Percentiles rank a stretch among this genome's conserved stretches.
Evolutionary conservation across 2,329 filamentous ascomycete genomes (phyloP).

Genomic region (Ophiostoma sp.): DNA sequence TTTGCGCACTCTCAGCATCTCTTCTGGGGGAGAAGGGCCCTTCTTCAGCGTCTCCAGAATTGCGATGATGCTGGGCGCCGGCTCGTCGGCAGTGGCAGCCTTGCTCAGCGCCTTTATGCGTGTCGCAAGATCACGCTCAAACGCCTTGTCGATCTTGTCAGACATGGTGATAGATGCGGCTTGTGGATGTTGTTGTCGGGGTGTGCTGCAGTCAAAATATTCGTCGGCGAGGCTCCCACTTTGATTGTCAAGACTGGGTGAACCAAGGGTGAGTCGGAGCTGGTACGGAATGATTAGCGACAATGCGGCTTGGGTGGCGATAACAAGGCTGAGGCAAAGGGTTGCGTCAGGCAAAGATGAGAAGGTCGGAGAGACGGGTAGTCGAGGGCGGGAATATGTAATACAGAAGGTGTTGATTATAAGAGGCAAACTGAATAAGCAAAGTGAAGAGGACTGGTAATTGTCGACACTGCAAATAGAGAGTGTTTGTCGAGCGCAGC

Average conservation of each 20-base stretch:
- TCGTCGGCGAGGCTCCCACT: neutral
- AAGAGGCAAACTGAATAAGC: neutral
- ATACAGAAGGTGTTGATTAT: neutral
- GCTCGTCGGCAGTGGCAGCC: conserved; percentile 68
- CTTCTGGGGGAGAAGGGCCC: conserved; percentile 78
- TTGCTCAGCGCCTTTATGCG: conserved; percentile 76
- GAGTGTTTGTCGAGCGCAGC: neutral
- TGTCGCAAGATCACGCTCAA: conserved; percentile 73
- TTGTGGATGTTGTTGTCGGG: neutral
- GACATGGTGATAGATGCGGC: neutral
- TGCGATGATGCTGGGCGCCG: conserved; percentile 63
- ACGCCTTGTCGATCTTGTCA: conserved; percentile 33
- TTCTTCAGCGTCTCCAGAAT: conserved; percentile 75
- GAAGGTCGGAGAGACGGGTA: neutral
- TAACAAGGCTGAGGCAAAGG: conserved; percentile 1
- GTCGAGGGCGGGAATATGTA: neutral
- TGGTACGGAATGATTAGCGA: neutral
- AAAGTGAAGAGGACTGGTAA: neutral
- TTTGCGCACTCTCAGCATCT: conserved; percentile 40
- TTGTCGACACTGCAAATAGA: neutral
- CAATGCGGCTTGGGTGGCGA: neutral
- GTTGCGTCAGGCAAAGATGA: neutral
- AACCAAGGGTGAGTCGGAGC: neutral
- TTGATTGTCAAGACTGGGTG: neutral
- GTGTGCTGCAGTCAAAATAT: neutral